These are phyloP conservation scores for Yamadazyma blattariae DNA, from an alignment of 1,139 yeast species.

Conservation along the genomic window DNA sequence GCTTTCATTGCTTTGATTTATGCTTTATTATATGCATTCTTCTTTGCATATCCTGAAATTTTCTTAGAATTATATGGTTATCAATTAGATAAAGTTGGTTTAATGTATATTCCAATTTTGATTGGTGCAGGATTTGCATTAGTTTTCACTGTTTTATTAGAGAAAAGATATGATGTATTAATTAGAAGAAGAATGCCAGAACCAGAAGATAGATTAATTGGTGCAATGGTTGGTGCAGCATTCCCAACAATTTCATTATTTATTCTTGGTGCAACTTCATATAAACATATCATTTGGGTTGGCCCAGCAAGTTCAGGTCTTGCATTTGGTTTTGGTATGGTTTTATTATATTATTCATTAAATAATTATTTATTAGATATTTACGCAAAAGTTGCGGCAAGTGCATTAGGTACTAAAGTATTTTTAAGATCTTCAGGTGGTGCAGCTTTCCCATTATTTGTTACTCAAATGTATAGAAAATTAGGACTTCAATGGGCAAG, in stretches of 20 bases:
- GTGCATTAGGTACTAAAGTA: slow-evolving; percentile 87
- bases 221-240: slow-evolving; percentile 89
- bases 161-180: slow-evolving; percentile 53
- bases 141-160: slow-evolving; percentile 68
- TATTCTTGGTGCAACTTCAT: slow-evolving; percentile 86
- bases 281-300: slow-evolving; percentile 80
- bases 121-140: slow-evolving; percentile 81
- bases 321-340: slow-evolving; percentile 92
- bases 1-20: slow-evolving; percentile 84
- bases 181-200: slow-evolving; percentile 60
- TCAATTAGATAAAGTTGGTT: slow-evolving; percentile 68
- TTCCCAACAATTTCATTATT: slow-evolving; percentile 86
- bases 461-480: slow-evolving; percentile 74
- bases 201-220: slow-evolving; percentile 84
- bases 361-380: slow-evolving; percentile 82
- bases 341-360: slow-evolving; percentile 77
- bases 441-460: slow-evolving; percentile 87
- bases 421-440: slow-evolving; percentile 86
- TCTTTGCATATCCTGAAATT: slow-evolving; percentile 84
- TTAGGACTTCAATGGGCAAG: slow-evolving; percentile 83
- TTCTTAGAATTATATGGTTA: slow-evolving; percentile 65
- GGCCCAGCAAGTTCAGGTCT: slow-evolving; percentile 92
- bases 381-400: slow-evolving; percentile 59
- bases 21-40: slow-evolving; percentile 84
- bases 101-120: slow-evolving; percentile 83